These are phyloP conservation scores for Clonostachys rosea DNA, from an alignment of 2,329 filamentous ascomycete genomes.

Conservation along the genomic window DNA sequence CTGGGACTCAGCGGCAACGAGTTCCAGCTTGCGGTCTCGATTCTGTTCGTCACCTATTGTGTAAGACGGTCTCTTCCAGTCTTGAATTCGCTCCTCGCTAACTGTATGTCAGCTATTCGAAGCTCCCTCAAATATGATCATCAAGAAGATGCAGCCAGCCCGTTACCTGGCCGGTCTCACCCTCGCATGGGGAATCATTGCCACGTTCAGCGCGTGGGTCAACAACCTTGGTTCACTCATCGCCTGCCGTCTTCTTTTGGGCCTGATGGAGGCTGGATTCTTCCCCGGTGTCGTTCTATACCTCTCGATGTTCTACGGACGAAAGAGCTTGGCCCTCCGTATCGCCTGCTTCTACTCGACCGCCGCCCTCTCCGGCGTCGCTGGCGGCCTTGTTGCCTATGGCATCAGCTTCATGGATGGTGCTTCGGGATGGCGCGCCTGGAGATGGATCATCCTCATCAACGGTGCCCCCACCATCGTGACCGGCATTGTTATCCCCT, in stretches of 20 bases:
- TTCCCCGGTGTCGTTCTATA: constrained; percentile 81
- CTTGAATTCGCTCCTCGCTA: too few species aligned
- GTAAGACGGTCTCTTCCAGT: constrained; percentile 17
- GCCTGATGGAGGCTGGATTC: constrained; percentile 69
- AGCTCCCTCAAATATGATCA: constrained; percentile 32
- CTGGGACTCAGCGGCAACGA: constrained; percentile 48
- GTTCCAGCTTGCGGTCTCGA: constrained; percentile 50
- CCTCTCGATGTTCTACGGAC: constrained; percentile 78
- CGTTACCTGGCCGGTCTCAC: constrained; percentile 42
- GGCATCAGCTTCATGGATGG: constrained; percentile 67
- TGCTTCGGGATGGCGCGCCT: constrained; percentile 16
- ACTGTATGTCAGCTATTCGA: constrained; percentile 20
- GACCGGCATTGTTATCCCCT: constrained; percentile 65
- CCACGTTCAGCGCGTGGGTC: constrained; percentile 62
- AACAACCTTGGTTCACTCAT: constrained; percentile 60
- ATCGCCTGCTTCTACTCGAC: constrained; percentile 82
- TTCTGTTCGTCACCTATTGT: constrained; percentile 30
- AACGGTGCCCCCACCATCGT: constrained; percentile 68
- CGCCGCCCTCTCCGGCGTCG: constrained; percentile 73
- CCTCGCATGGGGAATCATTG: constrained; percentile 64
- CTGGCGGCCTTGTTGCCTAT: constrained; percentile 69
- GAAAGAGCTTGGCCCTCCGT: constrained; percentile 74
- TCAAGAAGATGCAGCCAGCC: constrained; percentile 30
- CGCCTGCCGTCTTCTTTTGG: constrained; percentile 66
- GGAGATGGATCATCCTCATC: constrained; percentile 65